phyloP scores from a whole-genome alignment of 202 grass and related monocot genomes.

The Zoysia matrella region DNA sequence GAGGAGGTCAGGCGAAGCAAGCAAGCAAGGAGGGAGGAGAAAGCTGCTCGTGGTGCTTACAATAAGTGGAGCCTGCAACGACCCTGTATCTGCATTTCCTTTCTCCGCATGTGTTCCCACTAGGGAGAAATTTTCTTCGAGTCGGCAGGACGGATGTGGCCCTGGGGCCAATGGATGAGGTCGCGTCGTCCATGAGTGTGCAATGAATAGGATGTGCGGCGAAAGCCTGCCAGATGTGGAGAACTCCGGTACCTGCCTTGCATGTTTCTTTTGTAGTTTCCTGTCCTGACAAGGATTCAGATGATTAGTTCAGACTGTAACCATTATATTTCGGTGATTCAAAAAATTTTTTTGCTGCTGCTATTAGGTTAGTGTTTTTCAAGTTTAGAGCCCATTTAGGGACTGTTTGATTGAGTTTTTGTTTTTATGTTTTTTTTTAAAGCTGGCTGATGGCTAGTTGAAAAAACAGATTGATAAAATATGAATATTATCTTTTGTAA shows the following conservation, averaged over 20 bases:
- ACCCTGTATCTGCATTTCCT: conserved; percentile 22
- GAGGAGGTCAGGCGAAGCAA: conserved; percentile 17
- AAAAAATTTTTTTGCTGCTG: too few species aligned
- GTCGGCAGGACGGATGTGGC: conserved; percentile 18
- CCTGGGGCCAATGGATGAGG: conserved; percentile 8
- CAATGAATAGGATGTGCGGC: conserved; percentile 44
- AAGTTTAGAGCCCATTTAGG: too few species aligned
- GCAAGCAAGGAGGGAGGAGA: neutral
- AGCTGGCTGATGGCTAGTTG: too few species aligned
- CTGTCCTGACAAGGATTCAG: conserved; percentile 33
- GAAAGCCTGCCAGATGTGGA: too few species aligned
- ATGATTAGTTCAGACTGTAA: conserved; percentile 26
- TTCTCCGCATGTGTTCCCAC: conserved; percentile 47
- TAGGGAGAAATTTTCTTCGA: conserved; percentile 19
- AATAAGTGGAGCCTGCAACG: conserved; percentile 39
- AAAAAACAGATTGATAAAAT: too few species aligned
- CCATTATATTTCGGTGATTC: neutral
- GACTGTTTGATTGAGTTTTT: too few species aligned
- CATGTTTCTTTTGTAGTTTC: neutral
- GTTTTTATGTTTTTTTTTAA: too few species aligned
- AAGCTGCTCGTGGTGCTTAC: conserved; percentile 21
- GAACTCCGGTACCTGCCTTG: neutral
- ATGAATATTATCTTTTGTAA: too few species aligned
- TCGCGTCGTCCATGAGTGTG: conserved; percentile 46
- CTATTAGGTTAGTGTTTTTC: too few species aligned